These are phyloP conservation scores for Blastobotrys parvus DNA, from an alignment of 805 yeast species.

Conservation along the genomic window DNA sequence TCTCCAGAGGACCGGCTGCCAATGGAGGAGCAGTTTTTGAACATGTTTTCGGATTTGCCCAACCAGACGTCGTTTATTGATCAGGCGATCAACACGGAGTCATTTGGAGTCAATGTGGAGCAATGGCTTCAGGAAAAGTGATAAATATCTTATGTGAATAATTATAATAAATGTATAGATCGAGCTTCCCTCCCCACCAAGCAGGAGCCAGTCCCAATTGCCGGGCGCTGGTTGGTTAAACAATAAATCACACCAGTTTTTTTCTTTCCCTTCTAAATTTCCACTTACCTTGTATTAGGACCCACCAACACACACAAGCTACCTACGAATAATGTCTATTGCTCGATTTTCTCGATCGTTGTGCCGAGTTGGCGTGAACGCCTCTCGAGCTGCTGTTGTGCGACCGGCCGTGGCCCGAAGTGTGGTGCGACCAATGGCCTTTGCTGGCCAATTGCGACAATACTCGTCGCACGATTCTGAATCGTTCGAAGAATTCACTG, in stretches of 20 bases:
- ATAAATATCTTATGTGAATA: background rate
- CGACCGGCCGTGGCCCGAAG: slow-evolving; percentile 2
- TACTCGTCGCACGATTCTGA: slow-evolving; percentile 85
- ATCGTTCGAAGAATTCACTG: slow-evolving; percentile 89
- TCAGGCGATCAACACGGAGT: slow-evolving; percentile 21
- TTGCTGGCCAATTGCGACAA: slow-evolving; percentile 37
- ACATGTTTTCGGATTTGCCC: slow-evolving; percentile 28
- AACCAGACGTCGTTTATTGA: slow-evolving; percentile 28
- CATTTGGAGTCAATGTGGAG: slow-evolving; percentile 18
- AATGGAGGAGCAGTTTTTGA: slow-evolving; percentile 22
- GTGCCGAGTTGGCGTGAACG: background rate
- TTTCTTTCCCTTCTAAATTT: background rate
- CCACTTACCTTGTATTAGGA: background rate
- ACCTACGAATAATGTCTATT: background rate
- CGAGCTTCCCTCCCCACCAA: background rate
- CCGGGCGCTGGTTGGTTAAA: no score
- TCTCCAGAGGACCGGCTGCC: slow-evolving; percentile 1
- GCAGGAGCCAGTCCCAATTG: no score
- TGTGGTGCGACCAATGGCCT: slow-evolving; percentile 2
- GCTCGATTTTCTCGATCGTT: slow-evolving; percentile 1
- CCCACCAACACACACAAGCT: background rate
- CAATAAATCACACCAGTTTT: background rate
- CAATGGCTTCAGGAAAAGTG: slow-evolving; percentile 19
- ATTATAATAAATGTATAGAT: background rate
- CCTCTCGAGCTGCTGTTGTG: slow-evolving; percentile 4